Evolutionary conservation across 306 rosid species (phyloP).

Genomic region (Cyclanthera cordifolia): DNA sequence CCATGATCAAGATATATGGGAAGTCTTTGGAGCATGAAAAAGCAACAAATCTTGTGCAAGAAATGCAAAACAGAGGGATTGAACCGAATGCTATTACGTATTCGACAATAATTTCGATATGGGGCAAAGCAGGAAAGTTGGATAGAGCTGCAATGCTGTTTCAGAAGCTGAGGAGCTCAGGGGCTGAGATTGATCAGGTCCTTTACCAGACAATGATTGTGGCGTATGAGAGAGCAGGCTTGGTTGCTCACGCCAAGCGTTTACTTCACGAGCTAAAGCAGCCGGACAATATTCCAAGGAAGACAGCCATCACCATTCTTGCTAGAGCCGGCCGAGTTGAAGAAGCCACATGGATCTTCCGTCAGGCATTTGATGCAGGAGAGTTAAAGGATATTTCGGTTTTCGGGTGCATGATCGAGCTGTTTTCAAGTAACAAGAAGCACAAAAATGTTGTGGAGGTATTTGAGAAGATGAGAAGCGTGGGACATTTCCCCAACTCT

Average conservation of each 20-base stretch:
- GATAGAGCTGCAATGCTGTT: conserved; percentile 76
- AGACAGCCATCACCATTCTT: conserved; percentile 62
- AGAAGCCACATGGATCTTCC: conserved; percentile 91
- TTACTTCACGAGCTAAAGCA: conserved; percentile 70
- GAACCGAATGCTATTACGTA: conserved; percentile 84
- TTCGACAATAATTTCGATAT: conserved; percentile 79
- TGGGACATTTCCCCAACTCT: conserved; percentile 73
- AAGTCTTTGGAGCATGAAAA: conserved; percentile 78
- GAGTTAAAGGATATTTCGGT: conserved; percentile 69
- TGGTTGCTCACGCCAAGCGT: conserved; percentile 86
- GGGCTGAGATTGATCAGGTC: conserved; percentile 77
- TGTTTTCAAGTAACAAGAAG: conserved; percentile 59
- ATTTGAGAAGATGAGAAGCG: conserved; percentile 71
- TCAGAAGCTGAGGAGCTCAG: conserved; percentile 72
- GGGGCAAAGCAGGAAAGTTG: conserved; percentile 88
- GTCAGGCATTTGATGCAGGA: conserved; percentile 70
- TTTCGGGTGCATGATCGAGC: conserved; percentile 61
- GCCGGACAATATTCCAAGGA: conserved; percentile 64
- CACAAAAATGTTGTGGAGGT: conserved; percentile 59
- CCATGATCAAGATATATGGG: conserved; percentile 85
- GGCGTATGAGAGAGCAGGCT: conserved; percentile 75
- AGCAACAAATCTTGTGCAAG: conserved; percentile 76
- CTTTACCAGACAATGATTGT: conserved; percentile 92
- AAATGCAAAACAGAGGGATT: conserved; percentile 73
- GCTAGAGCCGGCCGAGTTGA: conserved; percentile 81